Percentiles rank a stretch among this genome's conserved stretches.
phyloP scores from a whole-genome alignment of 371 early-diverging fungal genomes.

The Syncephalis fuscata region DNA sequence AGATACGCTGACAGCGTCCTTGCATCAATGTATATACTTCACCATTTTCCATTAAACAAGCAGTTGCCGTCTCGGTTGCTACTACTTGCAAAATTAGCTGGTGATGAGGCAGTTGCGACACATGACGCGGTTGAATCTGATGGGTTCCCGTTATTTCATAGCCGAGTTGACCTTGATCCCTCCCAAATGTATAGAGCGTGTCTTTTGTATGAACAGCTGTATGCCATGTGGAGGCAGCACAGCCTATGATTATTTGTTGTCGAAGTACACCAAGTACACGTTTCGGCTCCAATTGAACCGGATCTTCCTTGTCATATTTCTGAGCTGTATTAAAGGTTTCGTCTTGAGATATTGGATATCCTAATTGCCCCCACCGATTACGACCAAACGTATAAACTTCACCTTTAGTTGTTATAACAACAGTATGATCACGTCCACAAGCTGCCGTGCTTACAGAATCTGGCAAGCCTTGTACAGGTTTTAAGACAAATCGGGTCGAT shows the following conservation, averaged over 20 bases:
- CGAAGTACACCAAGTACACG: conserved; percentile 35
- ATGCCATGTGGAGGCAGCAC: conserved; percentile 53
- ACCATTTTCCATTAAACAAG: conserved; percentile 19
- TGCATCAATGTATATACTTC: conserved; percentile 13
- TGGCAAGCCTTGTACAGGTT: conserved; percentile 23
- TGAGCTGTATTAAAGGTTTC: background rate
- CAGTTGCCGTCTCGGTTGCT: conserved; percentile 34
- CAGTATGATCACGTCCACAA: conserved; percentile 53
- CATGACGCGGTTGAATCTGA: conserved; percentile 28
- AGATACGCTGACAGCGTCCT: background rate
- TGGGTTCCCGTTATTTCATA: conserved; percentile 26
- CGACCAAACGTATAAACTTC: conserved; percentile 41
- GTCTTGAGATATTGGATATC: conserved; percentile 15
- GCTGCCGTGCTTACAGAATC: conserved; percentile 30
- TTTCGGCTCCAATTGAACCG: conserved; percentile 30
- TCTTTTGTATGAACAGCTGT: conserved; percentile 35
- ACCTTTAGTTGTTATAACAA: conserved; percentile 32
- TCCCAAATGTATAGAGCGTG: conserved; percentile 54
- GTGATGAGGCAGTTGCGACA: conserved; percentile 16
- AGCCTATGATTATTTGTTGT: conserved; percentile 32
- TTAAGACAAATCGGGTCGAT: conserved; percentile 30
- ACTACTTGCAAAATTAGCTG: conserved; percentile 22
- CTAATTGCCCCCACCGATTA: conserved; percentile 52
- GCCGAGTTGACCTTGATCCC: conserved; percentile 61
- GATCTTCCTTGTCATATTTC: conserved; percentile 11